These are phyloP conservation scores for Heterobasidion occidentale DNA, from an alignment of 1,284 basidiomycete species.

Conservation along the genomic window DNA sequence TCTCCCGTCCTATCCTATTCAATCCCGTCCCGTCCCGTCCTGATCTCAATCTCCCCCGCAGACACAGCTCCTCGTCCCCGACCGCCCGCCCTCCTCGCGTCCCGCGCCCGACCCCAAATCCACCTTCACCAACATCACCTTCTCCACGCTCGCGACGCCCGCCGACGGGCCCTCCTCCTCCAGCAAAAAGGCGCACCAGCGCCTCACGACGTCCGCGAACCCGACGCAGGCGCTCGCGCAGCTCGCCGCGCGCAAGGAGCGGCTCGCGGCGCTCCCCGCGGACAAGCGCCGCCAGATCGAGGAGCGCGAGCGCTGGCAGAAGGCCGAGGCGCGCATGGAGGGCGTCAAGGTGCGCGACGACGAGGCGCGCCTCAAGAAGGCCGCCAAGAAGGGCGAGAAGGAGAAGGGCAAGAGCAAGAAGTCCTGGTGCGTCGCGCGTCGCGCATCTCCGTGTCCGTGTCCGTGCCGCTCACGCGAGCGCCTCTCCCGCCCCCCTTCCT, in stretches of 20 bases:
- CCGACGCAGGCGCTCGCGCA: constrained; percentile 79
- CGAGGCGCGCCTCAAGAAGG: constrained; percentile 78
- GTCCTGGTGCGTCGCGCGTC: constrained; percentile 55
- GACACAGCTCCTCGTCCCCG: constrained; percentile 71
- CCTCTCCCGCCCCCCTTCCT: too few species aligned
- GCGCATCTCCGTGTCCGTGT: neutral
- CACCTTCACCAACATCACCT: constrained; percentile 57
- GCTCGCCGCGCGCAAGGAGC: constrained; percentile 66
- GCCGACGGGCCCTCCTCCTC: constrained; percentile 28
- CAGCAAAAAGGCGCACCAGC: constrained; percentile 35
- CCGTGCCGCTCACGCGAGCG: too few species aligned
- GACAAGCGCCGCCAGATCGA: constrained; percentile 73
- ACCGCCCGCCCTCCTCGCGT: constrained; percentile 26
- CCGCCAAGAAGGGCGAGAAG: constrained; percentile 85
- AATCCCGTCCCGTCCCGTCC: neutral
- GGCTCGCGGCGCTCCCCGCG: constrained; percentile 64
- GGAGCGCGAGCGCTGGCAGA: constrained; percentile 80
- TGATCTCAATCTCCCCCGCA: constrained; percentile 18
- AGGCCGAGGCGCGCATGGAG: constrained; percentile 76
- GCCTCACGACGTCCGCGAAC: constrained; percentile 66
- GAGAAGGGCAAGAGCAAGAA: constrained; percentile 78
- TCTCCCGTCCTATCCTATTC: neutral
- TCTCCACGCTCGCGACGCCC: constrained; percentile 61
- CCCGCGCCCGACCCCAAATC: constrained; percentile 28
- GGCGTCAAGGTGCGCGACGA: constrained; percentile 87